These are phyloP conservation scores for Ciborinia camelliae DNA, from an alignment of 2,329 filamentous ascomycete species.

Conservation along the genomic window DNA sequence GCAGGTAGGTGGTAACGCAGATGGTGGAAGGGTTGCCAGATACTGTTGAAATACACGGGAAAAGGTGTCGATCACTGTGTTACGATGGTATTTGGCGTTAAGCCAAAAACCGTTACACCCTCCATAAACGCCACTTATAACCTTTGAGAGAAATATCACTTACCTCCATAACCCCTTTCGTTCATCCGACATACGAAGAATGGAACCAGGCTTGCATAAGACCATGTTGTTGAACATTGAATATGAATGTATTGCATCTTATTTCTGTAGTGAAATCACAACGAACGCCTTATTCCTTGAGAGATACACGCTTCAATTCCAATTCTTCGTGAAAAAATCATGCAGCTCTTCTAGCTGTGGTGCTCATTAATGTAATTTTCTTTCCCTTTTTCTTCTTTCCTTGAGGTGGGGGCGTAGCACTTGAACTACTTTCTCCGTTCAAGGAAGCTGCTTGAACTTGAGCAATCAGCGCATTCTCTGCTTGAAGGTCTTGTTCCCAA, in stretches of 20 bases:
- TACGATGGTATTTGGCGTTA: neutral
- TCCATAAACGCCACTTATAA: neutral
- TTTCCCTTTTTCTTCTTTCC: constrained; percentile 67
- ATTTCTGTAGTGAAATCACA: constrained; percentile 11
- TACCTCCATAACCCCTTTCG: neutral
- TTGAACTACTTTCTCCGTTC: constrained; percentile 32
- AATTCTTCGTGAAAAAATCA: constrained; percentile 26
- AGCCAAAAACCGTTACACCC: constrained; percentile 1
- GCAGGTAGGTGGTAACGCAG: neutral
- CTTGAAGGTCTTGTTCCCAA: constrained; percentile 72
- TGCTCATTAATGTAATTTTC: constrained; percentile 71
- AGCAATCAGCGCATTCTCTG: constrained; percentile 56
- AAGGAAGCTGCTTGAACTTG: constrained; percentile 55
- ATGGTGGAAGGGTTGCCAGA: neutral
- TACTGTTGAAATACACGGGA: neutral
- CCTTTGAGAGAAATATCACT: neutral
- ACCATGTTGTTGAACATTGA: constrained; percentile 17
- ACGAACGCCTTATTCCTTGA: constrained; percentile 12
- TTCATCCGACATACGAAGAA: neutral
- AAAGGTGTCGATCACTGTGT: neutral
- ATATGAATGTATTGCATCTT: constrained; percentile 10
- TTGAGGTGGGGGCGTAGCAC: constrained; percentile 11
- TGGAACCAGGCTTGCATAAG: constrained; percentile 8
- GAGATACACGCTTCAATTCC: constrained; percentile 6
- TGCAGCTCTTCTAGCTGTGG: constrained; percentile 44